phyloP scores from a whole-genome alignment of 1,284 basidiomycete species.

The Hemileia vastatrix region DNA sequence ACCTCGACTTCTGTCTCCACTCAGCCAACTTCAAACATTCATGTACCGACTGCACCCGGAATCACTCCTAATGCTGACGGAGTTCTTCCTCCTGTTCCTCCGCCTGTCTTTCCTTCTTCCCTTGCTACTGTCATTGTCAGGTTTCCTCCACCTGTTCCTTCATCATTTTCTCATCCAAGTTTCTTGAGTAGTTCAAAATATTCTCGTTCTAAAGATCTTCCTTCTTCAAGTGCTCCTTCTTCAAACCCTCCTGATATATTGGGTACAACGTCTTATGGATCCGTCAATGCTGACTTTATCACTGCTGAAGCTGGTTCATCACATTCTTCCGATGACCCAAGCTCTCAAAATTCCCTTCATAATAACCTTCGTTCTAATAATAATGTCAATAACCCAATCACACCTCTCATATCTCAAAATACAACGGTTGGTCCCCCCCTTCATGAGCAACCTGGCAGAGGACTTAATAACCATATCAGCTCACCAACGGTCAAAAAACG shows the following conservation, averaged over 20 bases:
- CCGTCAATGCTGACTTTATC: neutral
- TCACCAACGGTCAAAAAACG: neutral
- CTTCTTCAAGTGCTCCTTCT: no score
- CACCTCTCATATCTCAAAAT: neutral
- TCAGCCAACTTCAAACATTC: no score
- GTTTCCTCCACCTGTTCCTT: slow-evolving; percentile 13
- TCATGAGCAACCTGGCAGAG: neutral
- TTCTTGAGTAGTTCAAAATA: slow-evolving; percentile 14
- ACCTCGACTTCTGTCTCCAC: no score
- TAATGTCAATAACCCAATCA: neutral
- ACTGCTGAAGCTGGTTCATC: neutral
- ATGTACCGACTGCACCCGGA: no score
- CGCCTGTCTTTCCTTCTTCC: slow-evolving; percentile 16
- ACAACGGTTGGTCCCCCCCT: neutral
- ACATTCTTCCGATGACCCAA: slow-evolving; percentile 6
- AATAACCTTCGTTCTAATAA: neutral
- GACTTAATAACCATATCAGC: neutral
- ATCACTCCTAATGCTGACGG: neutral
- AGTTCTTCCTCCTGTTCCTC: neutral
- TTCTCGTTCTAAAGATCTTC: slow-evolving; percentile 3
- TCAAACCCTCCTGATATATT: no score
- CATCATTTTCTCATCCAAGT: slow-evolving; percentile 9
- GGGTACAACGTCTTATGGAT: neutral
- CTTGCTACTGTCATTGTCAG: slow-evolving; percentile 12
- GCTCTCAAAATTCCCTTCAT: neutral